These are phyloP conservation scores for Alternaria hordeiaustralica DNA, from an alignment of 2,329 filamentous ascomycete species.

Conservation along the genomic window DNA sequence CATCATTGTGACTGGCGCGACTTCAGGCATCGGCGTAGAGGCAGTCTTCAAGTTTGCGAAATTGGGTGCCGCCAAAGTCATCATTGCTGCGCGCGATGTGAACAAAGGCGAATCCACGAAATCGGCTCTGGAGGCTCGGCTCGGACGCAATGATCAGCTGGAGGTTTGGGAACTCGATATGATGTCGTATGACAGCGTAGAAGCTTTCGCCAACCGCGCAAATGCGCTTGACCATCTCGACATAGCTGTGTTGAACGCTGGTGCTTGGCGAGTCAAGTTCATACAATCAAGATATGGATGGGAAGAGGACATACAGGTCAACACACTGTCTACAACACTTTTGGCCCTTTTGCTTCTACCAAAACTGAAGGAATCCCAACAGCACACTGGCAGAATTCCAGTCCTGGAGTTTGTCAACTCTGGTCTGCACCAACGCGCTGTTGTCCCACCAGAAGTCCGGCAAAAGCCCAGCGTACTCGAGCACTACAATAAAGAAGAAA, in stretches of 20 bases:
- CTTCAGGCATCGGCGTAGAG: slow-evolving; percentile 49
- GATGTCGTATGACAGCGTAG: slow-evolving; percentile 43
- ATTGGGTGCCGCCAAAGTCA: slow-evolving; percentile 46
- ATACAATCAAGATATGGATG: slow-evolving; percentile 41
- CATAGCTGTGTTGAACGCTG: slow-evolving; percentile 51
- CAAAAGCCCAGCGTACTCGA: slow-evolving; percentile 34
- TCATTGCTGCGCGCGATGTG: slow-evolving; percentile 47
- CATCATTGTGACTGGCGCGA: slow-evolving; percentile 55
- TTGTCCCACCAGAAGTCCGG: slow-evolving; percentile 29
- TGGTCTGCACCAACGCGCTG: slow-evolving; percentile 36
- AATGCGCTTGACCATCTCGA: slow-evolving; percentile 43
- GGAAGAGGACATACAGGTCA: slow-evolving; percentile 62
- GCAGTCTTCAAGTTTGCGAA: slow-evolving; percentile 47
- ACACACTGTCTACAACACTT: slow-evolving; percentile 63
- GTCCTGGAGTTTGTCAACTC: slow-evolving; percentile 45
- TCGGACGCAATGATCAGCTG: slow-evolving; percentile 34
- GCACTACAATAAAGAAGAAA: slow-evolving; percentile 37
- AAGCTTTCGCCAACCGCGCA: slow-evolving; percentile 40
- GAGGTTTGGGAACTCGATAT: slow-evolving; percentile 49
- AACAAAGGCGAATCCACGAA: slow-evolving; percentile 47
- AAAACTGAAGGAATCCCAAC: slow-evolving; percentile 40
- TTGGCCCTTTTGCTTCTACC: slow-evolving; percentile 60
- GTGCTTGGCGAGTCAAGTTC: slow-evolving; percentile 34
- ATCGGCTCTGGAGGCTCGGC: slow-evolving; percentile 33
- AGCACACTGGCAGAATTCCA: slow-evolving; percentile 27